Base-by-base conservation (phyloP, 805 yeast genomes). In the Teunomyces barrocoloradensis region DNA sequence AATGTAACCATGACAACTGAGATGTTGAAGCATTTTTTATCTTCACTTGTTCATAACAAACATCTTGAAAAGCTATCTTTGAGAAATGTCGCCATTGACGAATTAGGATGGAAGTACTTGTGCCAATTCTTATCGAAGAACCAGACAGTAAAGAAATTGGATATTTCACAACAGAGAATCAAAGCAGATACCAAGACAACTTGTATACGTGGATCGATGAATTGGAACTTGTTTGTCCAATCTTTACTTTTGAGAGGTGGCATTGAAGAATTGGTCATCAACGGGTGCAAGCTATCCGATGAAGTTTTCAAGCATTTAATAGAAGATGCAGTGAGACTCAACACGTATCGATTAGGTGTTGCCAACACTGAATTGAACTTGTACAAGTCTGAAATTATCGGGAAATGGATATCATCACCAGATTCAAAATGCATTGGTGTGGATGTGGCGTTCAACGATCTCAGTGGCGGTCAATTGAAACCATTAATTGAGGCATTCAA, bases 131-230 rank as follows among this genome's bases (percentile, higher is more conserved):
- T 80, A 21, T 62, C 74, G 0, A 53, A 61, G 3, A 78, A 78
- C 53, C 62, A 56, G 36, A 65, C 74, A 1, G 61, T 80, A 18
- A 72, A 73, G 51, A 79, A 79, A 55, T 64, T 80, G 42, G 85
- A 80, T 57, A 68, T 80, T n/a, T 76, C 82, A 7, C 85, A 80
- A 53, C 84, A 80, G 57, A 66, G 75, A 49, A 66, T 79, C 44
- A 78, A 76, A 54, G 57, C 73, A 7, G 80, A 78, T 27, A 67
- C 73, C 11, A 71, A 75, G 6, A 59, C 65, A 15, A 56, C 54
- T 3, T 54, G 58, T 7, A 57, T 71, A 18, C 60, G 85, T 45
- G 63, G 78, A 0, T 68, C 74, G 10, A 75, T 80, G 80, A 71
- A 80, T 56, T 80, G 85, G 85, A 67, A 71, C 39, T 52, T 79